Percentiles rank a stretch among this genome's conserved stretches.
phyloP scores from a whole-genome alignment of 352 stramenopile genomes.

The Globisporangium perplexum region DNA sequence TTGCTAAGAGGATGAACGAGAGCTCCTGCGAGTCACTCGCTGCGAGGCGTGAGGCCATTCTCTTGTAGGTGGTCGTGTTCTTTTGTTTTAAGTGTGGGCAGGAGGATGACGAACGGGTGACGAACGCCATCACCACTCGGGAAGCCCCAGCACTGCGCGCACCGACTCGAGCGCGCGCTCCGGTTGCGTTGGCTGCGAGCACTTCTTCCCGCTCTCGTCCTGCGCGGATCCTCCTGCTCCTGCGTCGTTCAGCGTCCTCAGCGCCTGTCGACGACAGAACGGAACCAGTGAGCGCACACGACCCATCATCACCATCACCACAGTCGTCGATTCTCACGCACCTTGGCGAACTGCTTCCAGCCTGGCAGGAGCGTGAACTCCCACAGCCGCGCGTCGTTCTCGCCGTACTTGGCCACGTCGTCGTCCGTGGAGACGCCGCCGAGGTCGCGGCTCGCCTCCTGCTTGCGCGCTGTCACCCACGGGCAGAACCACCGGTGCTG shows the following conservation, averaged over 20 bases:
- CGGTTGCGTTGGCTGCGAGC: not conserved
- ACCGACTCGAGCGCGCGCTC: conserved; percentile 18
- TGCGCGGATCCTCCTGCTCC: not conserved
- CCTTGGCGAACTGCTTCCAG: conserved; percentile 24
- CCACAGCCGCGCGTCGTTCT: conserved; percentile 12
- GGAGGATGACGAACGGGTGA: too few species aligned
- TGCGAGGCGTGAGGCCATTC: conserved; percentile 9
- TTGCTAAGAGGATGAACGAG: not conserved
- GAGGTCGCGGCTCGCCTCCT: conserved; percentile 5
- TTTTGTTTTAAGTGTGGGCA: too few species aligned
- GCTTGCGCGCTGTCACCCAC: conserved; percentile 22
- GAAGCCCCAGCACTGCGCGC: conserved; percentile 18
- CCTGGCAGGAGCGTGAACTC: conserved; percentile 21
- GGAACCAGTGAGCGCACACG: not conserved
- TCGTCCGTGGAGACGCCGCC: conserved; percentile 1
- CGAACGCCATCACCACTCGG: conserved; percentile 17
- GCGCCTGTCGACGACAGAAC: not conserved
- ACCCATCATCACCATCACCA: not conserved
- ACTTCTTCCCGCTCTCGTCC: not conserved
- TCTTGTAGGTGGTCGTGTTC: too few species aligned
- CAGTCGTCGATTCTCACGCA: conserved; percentile 1
- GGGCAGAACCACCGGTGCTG: conserved; percentile 63
- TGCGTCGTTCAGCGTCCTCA: not conserved
- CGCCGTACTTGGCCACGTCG: conserved; percentile 6
- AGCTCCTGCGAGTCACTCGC: not conserved